phyloP scores from a whole-genome alignment of 805 yeast species.

The Monosporozyma solicola region DNA sequence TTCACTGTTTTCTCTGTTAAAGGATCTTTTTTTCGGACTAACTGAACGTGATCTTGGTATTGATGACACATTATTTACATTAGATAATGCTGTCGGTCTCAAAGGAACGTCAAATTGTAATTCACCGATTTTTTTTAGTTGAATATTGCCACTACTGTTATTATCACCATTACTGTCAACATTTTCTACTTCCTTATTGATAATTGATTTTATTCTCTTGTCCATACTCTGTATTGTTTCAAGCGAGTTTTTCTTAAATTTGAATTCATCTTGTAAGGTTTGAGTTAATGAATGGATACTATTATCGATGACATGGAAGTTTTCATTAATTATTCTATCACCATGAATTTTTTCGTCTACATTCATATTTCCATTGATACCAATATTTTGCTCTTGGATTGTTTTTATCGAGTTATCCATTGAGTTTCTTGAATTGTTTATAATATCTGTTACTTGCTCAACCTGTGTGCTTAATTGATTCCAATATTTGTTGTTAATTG shows the following conservation, averaged over 20 bases:
- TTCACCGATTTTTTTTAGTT: not conserved
- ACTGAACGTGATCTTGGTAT: not conserved
- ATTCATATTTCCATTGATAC: conserved; percentile 3
- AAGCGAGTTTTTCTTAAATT: not conserved
- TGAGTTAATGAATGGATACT: conserved; percentile 12
- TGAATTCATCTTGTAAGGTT: not conserved
- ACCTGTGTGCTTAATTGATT: conserved; percentile 14
- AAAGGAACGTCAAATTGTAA: not conserved
- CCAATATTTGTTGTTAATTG: conserved; percentile 19
- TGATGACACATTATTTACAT: not conserved
- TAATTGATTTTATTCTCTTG: not conserved
- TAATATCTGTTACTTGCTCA: conserved; percentile 11
- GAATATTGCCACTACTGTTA: not conserved
- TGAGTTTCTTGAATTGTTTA: conserved; percentile 11
- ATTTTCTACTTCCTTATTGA: not conserved
- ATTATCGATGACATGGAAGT: conserved; percentile 13
- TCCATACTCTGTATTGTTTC: not conserved
- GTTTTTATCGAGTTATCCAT: conserved; percentile 14
- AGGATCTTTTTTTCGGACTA: conserved; percentile 1
- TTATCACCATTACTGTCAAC: not conserved
- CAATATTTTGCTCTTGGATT: conserved; percentile 9
- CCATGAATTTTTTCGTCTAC: conserved; percentile 5
- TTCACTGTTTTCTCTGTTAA: not conserved
- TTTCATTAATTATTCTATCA: conserved; percentile 10
- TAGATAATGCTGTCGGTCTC: not conserved